Conservation (phyloP, 2,329 filamentous ascomycete genomes). For the Colletotrichum sp. region DNA sequence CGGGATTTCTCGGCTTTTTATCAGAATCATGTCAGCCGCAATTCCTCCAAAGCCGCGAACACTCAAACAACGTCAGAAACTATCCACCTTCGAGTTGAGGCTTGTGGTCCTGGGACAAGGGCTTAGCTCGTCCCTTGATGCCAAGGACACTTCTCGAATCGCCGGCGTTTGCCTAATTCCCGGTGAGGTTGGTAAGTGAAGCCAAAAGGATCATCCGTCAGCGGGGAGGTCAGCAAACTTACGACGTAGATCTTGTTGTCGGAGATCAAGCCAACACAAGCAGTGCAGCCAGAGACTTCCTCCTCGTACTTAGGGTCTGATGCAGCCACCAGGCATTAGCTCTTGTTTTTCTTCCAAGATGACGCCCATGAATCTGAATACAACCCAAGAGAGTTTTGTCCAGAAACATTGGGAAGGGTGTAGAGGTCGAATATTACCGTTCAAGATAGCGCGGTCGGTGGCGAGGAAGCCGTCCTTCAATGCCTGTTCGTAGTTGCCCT, state of each 20-base stretch:
- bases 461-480: slow-evolving; percentile 97
- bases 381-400: neutral
- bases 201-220: slow-evolving; percentile 26
- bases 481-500: slow-evolving; percentile 90
- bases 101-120: slow-evolving; percentile 98
- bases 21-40: neutral
- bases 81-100: slow-evolving; percentile 90
- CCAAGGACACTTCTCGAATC: slow-evolving; percentile 95
- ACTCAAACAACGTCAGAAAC: neutral
- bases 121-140: slow-evolving; percentile 96
- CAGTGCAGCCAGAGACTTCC: slow-evolving; percentile 97
- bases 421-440: slow-evolving; percentile 63
- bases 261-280: slow-evolving; percentile 87
- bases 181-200: slow-evolving; percentile 10
- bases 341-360: neutral
- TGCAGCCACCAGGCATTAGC: slow-evolving; percentile 7
- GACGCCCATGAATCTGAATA: neutral
- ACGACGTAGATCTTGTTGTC: slow-evolving; percentile 95
- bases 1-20: slow-evolving; percentile 86
- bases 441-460: slow-evolving; percentile 93
- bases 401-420: slow-evolving; percentile 24
- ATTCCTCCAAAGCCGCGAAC: neutral
- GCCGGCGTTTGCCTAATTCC: slow-evolving; percentile 86
- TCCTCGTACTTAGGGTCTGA: slow-evolving; percentile 96
- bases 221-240: slow-evolving; percentile 48